A percentile compares a stretch with the other conserved stretches of the same genome.
Evolutionary conservation across 116 monocot species (phyloP).

Genomic region (Phalaenopsis hybrid): DNA sequence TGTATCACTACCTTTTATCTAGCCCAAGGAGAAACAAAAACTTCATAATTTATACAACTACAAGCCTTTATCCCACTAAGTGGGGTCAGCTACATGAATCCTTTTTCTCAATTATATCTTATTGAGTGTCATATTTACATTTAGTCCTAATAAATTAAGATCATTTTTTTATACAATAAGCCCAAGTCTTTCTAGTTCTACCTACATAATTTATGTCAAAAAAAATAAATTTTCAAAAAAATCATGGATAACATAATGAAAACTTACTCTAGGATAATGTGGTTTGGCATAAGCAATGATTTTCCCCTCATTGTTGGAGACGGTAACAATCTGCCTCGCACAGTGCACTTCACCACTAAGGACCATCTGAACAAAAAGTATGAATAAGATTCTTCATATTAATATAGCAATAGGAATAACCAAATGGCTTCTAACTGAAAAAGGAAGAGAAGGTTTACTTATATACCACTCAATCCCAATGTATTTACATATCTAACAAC

Average conservation of each 20-base stretch:
- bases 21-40: constrained; percentile 12
- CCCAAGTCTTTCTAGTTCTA: too few relatives aligned
- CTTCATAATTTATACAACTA: neutral
- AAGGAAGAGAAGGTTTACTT: neutral
- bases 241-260: neutral
- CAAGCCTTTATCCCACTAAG: too few relatives aligned
- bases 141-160: too few relatives aligned
- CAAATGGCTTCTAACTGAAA: neutral
- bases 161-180: too few relatives aligned
- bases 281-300: constrained; percentile 44
- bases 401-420: constrained; percentile 5
- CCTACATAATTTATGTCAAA: neutral
- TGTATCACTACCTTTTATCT: constrained; percentile 81
- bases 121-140: too few relatives aligned
- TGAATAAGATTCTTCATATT: too few relatives aligned
- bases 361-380: constrained; percentile 36
- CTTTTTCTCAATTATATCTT: too few relatives aligned
- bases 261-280: constrained; percentile 25
- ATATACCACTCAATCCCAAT: too few relatives aligned
- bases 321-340: constrained; percentile 48
- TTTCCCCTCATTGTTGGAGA: constrained; percentile 39
- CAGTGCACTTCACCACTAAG: constrained; percentile 74
- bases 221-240: constrained; percentile 4
- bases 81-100: too few relatives aligned
- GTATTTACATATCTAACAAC: too few relatives aligned